phyloP scores from a whole-genome alignment of 2,329 filamentous ascomycete genomes.

The Diaporthe sp. region DNA sequence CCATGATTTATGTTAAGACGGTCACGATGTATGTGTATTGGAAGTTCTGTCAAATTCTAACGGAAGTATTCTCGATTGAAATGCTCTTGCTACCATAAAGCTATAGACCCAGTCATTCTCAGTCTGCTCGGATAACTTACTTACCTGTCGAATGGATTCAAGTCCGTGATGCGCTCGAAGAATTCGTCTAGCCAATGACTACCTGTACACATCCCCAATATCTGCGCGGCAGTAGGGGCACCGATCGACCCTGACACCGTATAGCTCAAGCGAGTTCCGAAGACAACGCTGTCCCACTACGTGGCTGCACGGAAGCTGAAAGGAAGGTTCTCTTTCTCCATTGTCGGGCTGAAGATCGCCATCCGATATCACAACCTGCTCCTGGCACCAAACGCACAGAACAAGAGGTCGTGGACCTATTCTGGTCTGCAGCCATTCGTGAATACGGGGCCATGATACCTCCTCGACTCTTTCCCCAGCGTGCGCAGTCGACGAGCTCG shows the following conservation, averaged over 20 bases:
- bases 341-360: slow-evolving; percentile 2
- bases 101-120: background rate
- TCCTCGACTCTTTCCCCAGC: background rate
- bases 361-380: background rate
- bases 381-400: background rate
- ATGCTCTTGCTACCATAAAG: background rate
- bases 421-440: slow-evolving; percentile 3
- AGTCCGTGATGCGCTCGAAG: background rate
- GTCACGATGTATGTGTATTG: background rate
- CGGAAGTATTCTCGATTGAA: background rate
- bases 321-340: background rate
- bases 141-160: background rate
- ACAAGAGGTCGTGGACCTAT: background rate
- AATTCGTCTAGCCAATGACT: background rate
- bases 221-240: slow-evolving; percentile 12
- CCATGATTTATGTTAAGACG: too few relatives aligned
- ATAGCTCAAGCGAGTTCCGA: background rate
- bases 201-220: background rate
- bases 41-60: too few relatives aligned
- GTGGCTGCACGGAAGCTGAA: background rate
- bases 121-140: background rate
- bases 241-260: background rate
- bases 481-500: background rate
- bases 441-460: background rate
- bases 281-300: background rate